Conservation (phyloP, 306 rosid species). For the Clitoria ternatea region DNA sequence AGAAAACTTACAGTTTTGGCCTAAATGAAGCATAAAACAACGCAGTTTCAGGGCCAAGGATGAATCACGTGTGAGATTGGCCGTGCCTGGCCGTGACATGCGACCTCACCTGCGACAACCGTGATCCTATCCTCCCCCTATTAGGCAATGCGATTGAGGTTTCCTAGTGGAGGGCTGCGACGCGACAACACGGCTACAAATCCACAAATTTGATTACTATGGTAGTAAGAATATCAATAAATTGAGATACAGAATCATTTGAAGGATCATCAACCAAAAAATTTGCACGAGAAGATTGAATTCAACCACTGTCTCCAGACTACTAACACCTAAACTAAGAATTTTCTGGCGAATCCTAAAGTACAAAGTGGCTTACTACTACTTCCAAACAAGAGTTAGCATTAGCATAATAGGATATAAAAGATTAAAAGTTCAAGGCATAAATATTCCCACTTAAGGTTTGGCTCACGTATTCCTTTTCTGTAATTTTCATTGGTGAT, state of each 20-base stretch:
- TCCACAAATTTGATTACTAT: no score
- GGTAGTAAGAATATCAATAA: not conserved
- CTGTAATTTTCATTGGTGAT: not conserved
- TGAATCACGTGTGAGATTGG: no score
- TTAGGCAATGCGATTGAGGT: no score
- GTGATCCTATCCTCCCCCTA: no score
- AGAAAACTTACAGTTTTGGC: no score
- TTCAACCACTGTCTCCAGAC: not conserved
- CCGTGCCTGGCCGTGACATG: no score
- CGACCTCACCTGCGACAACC: no score
- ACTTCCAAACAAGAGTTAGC: slow-evolving; percentile 1
- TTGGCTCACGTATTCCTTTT: not conserved
- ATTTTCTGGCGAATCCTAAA: not conserved
- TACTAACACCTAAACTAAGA: not conserved
- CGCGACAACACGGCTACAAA: no score
- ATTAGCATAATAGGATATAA: not conserved
- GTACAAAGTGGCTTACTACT: not conserved
- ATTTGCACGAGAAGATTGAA: slow-evolving; percentile 1
- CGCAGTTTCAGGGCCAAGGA: no score
- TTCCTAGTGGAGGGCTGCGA: no score
- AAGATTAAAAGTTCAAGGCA: not conserved
- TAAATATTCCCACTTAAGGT: not conserved
- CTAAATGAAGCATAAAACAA: no score
- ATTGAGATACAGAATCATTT: not conserved
- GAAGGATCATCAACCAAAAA: not conserved